Evolutionary conservation across 306 rosid genomes (phyloP).

Genomic region (Prunus campanulata): DNA sequence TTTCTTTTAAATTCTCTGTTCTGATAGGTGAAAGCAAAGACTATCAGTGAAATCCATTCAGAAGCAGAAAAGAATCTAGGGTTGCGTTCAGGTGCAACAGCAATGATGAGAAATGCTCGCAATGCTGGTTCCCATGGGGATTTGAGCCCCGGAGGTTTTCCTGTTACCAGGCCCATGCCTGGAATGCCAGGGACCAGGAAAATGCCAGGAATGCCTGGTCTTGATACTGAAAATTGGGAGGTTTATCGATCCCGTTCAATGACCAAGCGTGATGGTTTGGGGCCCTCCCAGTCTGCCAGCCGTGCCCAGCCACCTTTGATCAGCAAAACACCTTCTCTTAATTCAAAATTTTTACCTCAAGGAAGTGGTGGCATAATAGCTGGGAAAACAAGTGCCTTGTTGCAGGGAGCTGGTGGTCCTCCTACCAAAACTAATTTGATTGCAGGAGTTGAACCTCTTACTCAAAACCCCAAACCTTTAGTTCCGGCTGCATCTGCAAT

Average conservation of each 20-base stretch:
- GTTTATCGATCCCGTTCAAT: constrained; percentile 31
- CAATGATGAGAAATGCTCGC: constrained; percentile 37
- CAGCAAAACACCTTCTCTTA: constrained; percentile 28
- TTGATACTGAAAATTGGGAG: constrained; percentile 36
- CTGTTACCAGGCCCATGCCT: constrained; percentile 35
- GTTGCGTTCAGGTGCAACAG: constrained; percentile 37
- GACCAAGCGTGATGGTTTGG: constrained; percentile 22
- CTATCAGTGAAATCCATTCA: constrained; percentile 42
- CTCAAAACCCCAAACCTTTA: constrained; percentile 18
- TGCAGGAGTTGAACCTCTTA: constrained; percentile 9
- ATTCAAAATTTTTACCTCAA: constrained; percentile 39
- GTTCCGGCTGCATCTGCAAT: constrained; percentile 6
- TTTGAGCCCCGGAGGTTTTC: constrained; percentile 31
- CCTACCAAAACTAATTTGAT: constrained; percentile 3
- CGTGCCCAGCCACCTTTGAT: constrained; percentile 24
- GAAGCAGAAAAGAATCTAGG: constrained; percentile 50
- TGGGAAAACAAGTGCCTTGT: constrained; percentile 40
- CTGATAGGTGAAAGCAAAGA: constrained; percentile 46
- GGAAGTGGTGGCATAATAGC: constrained; percentile 34
- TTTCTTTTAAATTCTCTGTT: neutral
- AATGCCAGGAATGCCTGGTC: constrained; percentile 45
- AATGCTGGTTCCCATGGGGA: constrained; percentile 25
- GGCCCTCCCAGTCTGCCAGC: constrained; percentile 5
- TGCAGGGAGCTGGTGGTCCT: constrained; percentile 31
- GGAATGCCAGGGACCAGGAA: constrained; percentile 35